Conservation (phyloP, 345 rosid species). For the Fremontodendron californicum region DNA sequence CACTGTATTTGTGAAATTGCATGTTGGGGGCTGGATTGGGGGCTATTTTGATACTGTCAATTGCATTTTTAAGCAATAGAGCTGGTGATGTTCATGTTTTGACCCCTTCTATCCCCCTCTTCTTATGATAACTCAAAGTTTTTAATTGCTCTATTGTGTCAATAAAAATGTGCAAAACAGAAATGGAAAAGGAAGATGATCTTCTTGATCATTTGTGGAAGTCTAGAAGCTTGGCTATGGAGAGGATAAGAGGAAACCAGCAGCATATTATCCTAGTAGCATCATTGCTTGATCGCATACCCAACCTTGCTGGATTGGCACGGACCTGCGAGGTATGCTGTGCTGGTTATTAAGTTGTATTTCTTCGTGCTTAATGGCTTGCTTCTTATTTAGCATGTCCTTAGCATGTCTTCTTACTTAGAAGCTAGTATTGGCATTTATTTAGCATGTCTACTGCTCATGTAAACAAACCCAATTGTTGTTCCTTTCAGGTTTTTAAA, state of each 20-base stretch:
- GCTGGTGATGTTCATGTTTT: neutral
- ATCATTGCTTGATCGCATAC: conserved; percentile 84
- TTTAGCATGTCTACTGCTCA: conserved; percentile 1
- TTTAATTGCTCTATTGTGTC: conserved; percentile 1
- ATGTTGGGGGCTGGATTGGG: neutral
- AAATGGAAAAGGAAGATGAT: conserved; percentile 78
- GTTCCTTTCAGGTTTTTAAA: conserved; percentile 63
- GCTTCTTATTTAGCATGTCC: neutral
- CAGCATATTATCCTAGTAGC: conserved; percentile 86
- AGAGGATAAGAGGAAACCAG: conserved; percentile 56
- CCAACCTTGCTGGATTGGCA: conserved; percentile 95
- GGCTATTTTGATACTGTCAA: neutral
- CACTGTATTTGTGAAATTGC: neutral
- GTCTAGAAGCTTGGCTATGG: conserved; percentile 61
- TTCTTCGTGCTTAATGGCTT: neutral
- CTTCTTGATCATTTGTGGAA: conserved; percentile 68
- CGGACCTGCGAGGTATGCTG: conserved; percentile 83
- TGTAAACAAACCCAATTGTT: conserved; percentile 6
- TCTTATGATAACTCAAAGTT: neutral
- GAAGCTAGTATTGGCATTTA: neutral
- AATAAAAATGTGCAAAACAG: conserved; percentile 37
- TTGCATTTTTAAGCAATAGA: neutral
- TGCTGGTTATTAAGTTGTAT: neutral
- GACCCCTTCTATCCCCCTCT: neutral
- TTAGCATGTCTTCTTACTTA: neutral